Conservation (phyloP, 768 basidiomycete species). For the Pleurotus platypus region DNA sequence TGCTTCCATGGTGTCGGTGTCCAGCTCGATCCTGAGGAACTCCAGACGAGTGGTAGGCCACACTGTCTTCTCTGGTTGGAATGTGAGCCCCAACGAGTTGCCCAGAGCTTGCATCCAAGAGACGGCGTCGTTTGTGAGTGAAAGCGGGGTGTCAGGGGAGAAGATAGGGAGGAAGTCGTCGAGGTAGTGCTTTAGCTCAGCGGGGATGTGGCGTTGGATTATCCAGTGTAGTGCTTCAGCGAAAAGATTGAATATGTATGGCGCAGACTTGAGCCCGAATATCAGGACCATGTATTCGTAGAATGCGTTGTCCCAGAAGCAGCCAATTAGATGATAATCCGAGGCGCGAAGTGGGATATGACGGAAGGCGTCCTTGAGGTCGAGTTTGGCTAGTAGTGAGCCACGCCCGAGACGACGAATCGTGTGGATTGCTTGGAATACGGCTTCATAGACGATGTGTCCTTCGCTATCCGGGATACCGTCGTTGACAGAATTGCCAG, state of each 20-base stretch:
- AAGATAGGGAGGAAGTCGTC: constrained; percentile 31
- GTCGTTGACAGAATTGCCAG: constrained; percentile 4
- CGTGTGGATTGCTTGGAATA: neutral
- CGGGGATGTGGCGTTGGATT: constrained; percentile 23
- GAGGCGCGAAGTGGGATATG: constrained; percentile 12
- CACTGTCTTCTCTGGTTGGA: constrained; percentile 23
- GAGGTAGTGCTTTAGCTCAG: constrained; percentile 26
- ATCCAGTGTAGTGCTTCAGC: too few relatives aligned
- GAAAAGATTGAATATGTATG: too few relatives aligned
- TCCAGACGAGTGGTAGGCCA: constrained; percentile 14
- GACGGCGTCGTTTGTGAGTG: constrained; percentile 13
- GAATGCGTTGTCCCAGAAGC: neutral
- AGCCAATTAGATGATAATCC: constrained; percentile 18
- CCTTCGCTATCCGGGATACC: constrained; percentile 5
- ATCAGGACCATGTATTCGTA: constrained; percentile 13
- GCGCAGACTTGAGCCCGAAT: constrained; percentile 32
- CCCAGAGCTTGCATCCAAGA: constrained; percentile 27
- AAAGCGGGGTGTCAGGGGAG: constrained; percentile 1
- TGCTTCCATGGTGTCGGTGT: constrained; percentile 24
- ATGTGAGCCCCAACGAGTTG: constrained; percentile 23
- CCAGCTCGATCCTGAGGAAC: neutral
- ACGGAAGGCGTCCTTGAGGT: constrained; percentile 14
- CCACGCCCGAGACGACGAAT: neutral
- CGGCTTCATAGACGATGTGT: neutral
- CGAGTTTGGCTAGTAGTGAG: neutral